Percentiles rank a stretch among this genome's conserved stretches.
Evolutionary conservation across 495 filamentous ascomycete genomes (phyloP).

Genomic region (Hapsidospora chrysogenum): DNA sequence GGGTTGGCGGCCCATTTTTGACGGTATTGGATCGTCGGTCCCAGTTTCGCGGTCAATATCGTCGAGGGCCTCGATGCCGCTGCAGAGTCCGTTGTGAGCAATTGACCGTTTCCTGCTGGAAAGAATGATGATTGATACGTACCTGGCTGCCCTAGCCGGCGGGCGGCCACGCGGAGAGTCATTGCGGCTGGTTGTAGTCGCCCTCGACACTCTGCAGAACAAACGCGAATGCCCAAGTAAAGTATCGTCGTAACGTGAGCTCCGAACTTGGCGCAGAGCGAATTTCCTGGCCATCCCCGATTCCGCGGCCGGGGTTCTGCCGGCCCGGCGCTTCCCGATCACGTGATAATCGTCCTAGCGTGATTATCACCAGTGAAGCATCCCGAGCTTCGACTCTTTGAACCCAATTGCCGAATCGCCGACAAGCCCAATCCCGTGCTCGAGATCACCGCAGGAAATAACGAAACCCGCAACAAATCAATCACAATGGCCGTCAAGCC

Average conservation of each 20-base stretch:
- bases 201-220: not conserved
- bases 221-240: not conserved
- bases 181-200: slow-evolving; percentile 6
- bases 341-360: slow-evolving; percentile 1
- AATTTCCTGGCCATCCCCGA: not conserved
- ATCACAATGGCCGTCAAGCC: slow-evolving; percentile 25
- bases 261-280: too few relatives aligned
- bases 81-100: too few relatives aligned
- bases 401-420: slow-evolving; percentile 1
- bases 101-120: too few relatives aligned
- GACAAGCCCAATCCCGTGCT: too few relatives aligned
- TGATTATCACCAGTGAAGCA: slow-evolving; percentile 2
- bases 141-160: slow-evolving; percentile 11
- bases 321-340: not conserved
- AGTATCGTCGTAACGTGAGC: too few relatives aligned
- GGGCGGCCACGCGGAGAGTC: slow-evolving; percentile 13
- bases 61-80: too few relatives aligned
- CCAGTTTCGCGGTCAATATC: not conserved
- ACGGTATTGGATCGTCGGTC: not conserved
- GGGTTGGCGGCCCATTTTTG: slow-evolving; percentile 3
- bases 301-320: slow-evolving; percentile 1
- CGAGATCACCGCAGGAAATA: too few relatives aligned
- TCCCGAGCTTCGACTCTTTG: slow-evolving; percentile 1
- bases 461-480: slow-evolving; percentile 3
- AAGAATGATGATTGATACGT: slow-evolving; percentile 1